phyloP scores from a whole-genome alignment of 2,329 filamentous ascomycete genomes.

The Microdochium bolleyi region DNA sequence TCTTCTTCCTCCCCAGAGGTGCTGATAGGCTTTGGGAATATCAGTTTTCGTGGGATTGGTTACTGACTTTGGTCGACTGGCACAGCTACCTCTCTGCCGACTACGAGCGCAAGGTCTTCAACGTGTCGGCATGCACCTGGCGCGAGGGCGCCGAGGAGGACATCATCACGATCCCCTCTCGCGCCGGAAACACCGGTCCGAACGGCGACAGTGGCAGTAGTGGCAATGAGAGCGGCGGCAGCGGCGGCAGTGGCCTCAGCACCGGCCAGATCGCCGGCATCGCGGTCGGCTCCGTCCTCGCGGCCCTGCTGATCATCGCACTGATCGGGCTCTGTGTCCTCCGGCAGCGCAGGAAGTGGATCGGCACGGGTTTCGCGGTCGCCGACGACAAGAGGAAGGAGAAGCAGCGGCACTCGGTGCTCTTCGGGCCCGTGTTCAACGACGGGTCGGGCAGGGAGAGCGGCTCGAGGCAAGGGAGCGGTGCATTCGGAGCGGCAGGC shows the following conservation, averaged over 20 bases:
- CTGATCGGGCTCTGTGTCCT: constrained; percentile 8
- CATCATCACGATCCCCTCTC: constrained; percentile 20
- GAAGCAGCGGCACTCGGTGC: not conserved
- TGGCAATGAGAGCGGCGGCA: not conserved
- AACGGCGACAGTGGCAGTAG: not conserved
- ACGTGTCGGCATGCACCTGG: constrained; percentile 27
- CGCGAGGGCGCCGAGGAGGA: constrained; percentile 20
- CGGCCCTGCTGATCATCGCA: constrained; percentile 7
- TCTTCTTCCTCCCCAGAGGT: too few species aligned
- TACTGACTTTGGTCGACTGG: not conserved
- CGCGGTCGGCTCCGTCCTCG: constrained; percentile 9
- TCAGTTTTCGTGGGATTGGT: too few species aligned
- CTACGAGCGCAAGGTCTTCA: constrained; percentile 30
- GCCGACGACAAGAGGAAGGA: not conserved
- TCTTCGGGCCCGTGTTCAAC: not conserved
- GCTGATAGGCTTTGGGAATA: too few species aligned
- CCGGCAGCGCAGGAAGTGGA: constrained; percentile 13
- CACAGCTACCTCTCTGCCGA: constrained; percentile 26
- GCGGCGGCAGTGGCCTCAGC: constrained; percentile 3
- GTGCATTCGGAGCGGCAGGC: too few species aligned
- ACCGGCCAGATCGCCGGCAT: constrained; percentile 17
- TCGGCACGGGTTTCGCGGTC: constrained; percentile 7
- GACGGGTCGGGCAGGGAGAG: too few species aligned
- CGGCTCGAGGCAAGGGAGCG: too few species aligned
- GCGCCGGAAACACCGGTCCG: constrained; percentile 3